Evolutionary conservation across 2,329 filamentous ascomycete genomes (phyloP), one percentile per base, ranked within the genome.

Genomic region (Ramularia collo-cygni): DNA sequence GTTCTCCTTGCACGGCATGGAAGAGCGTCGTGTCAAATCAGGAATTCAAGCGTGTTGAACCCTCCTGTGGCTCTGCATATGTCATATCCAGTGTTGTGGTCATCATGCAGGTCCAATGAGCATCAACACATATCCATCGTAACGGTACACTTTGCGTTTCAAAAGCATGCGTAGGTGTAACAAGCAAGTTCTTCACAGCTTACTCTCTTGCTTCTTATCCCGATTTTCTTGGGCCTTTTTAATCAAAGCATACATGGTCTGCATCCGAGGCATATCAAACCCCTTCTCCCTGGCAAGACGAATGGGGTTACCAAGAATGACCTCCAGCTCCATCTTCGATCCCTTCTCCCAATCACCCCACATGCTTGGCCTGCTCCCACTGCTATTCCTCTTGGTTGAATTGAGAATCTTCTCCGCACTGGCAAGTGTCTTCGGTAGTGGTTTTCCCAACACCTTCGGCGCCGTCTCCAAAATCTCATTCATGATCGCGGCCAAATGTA

Each of bases 301-400:
- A 19, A 85, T 75, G 1, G 81, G 79, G 56, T 85, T 85, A 1
- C 82, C 81, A 16, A 85, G 57, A 28, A 85, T 83, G 26, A 83
- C 81, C 62, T 85, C 82, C 36, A 85, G 58, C 66, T 86, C 82
- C 70, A 85, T 71, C 28, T 72, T 72, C 54, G 77, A 70, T 0
- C 77, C 76, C 2, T 68, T 70, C 59, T 83, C 78, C 79, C 80
- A 85, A 55, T 85, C 82, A 10, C 81, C 61, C 52, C 83, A 65
- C 82, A 85, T 85, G 56, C 58, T 76, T 55, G 63, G 72, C 52
- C 75, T 73, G 13, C 76, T 78, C 0, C 80, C 81, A 56, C 29
- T 64, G 24, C 69, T 74, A 50, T 84, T 84, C 47, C 72, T 68
- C 61, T 76, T 72, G 21, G 75, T 84, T 51, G 76, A 82, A 39